Evolutionary conservation across 352 stramenopile genomes (phyloP), one percentile per base, ranked within the genome.

Genomic region (Hyaloperonospora arabidopsidis): DNA sequence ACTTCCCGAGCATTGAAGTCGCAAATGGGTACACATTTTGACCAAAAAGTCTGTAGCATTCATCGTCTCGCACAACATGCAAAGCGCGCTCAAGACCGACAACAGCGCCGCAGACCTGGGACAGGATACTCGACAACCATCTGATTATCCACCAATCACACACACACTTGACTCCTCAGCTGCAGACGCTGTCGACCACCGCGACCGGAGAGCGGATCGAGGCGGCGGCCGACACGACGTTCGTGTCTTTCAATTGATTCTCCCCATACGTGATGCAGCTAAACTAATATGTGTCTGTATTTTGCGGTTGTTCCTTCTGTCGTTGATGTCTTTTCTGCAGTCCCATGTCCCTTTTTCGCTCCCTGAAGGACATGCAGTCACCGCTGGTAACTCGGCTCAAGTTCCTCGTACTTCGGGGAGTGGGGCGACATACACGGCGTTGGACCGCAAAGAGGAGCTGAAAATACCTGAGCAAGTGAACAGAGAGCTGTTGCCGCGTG

Each of bases 381-480:
- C 23, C 28, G 19, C 39, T n/a, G 13, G 5, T 19, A 2, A 28
- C 41, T 47, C 45, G 8, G 59, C 76, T 0, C 54, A 73, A 44
- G 48, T 68, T 10, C 76, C 73, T 4, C 83, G 82, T 46, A 86
- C 76, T 0, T 72, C 70, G 5, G 63, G 68, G 2, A 65, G 66
- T 6, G 63, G 46, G 4, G 66, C 59, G 1, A 64, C n/a, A 7
- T 72, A 79, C 45, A 47, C 68, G 7, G 47, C 54, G 12, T 50
- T 49, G 5, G 67, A 71, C 17, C 50, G 64, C 11, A 56, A 70
- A 5, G 58, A 60, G 18, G 65, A 46, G 13, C 58, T 84, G 12
- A 86, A 67, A 49, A 74, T 74, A 3, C 71, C 76, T 7, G 76
- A 89, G 61, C 70, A 70, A 5, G 68, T 84, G 29, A 74, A 79